Evolutionary conservation across 108 stramenopile genomes (phyloP).

Genomic region (Pseudonitzschia pungens): DNA sequence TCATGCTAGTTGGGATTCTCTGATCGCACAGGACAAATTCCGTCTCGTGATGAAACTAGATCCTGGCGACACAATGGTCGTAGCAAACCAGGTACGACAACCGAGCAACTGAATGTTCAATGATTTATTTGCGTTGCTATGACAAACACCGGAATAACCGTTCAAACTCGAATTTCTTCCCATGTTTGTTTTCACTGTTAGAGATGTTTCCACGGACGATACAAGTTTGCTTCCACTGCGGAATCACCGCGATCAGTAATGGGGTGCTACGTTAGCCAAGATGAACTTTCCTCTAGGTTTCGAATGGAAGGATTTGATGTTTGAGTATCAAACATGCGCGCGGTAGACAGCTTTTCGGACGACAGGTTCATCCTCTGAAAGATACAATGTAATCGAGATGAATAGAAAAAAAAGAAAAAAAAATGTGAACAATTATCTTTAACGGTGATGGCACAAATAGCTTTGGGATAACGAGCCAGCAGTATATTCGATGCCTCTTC

Average conservation of each 20-base stretch:
- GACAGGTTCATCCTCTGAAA: no score
- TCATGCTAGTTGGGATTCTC: constrained; percentile 66
- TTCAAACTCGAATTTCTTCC: neutral
- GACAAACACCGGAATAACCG: neutral
- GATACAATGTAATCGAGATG: no score
- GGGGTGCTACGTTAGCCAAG: constrained; percentile 82
- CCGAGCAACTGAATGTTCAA: neutral
- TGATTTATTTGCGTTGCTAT: neutral
- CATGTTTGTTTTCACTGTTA: constrained; percentile 1
- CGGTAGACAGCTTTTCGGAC: neutral
- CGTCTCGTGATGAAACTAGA: constrained; percentile 67
- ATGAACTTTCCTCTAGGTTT: constrained; percentile 55
- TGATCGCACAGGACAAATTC: constrained; percentile 64
- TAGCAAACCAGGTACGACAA: constrained; percentile 72
- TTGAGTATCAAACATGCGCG: neutral
- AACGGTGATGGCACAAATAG: no score
- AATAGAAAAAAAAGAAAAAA: no score
- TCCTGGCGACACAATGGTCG: constrained; percentile 76
- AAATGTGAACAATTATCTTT: no score
- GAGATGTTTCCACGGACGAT: constrained; percentile 76
- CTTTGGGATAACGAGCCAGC: no score
- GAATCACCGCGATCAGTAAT: constrained; percentile 58
- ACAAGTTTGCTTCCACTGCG: constrained; percentile 45
- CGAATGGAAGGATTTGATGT: constrained; percentile 50
- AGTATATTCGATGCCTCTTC: neutral